Evolutionary conservation across 768 basidiomycete species (phyloP).

Genomic region (Clitopilus passeckerianus): DNA sequence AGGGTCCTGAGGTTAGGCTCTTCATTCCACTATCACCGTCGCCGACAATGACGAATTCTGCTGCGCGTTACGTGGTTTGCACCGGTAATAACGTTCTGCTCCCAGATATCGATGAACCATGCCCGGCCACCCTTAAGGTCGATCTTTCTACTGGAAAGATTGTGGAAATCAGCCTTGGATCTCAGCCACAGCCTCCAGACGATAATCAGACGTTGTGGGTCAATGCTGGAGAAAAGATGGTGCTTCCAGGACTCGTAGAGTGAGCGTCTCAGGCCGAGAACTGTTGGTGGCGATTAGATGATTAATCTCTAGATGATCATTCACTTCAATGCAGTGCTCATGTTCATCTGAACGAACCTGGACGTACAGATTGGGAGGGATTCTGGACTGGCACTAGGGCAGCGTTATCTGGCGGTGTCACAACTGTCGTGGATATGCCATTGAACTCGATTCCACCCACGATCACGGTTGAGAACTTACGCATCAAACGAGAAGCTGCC

Average conservation of each 20-base stretch:
- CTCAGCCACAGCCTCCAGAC: constrained; percentile 22
- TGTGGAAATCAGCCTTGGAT: constrained; percentile 35
- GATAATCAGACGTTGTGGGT: constrained; percentile 34
- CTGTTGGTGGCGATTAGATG: background rate
- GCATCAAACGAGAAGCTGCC: constrained; percentile 68
- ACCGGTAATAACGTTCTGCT: constrained; percentile 56
- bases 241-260: constrained; percentile 84
- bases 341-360: constrained; percentile 93
- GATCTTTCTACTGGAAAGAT: constrained; percentile 58
- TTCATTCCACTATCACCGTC: background rate
- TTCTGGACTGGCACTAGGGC: constrained; percentile 90
- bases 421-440: constrained; percentile 96
- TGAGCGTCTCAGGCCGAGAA: constrained; percentile 26
- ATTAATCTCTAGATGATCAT: constrained; percentile 3
- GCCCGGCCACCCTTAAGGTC: constrained; percentile 64
- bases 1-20: background rate
- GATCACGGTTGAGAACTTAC: constrained; percentile 74
- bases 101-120: constrained; percentile 38
- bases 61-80: constrained; percentile 24
- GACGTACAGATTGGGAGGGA: constrained; percentile 92
- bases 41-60: background rate
- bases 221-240: constrained; percentile 50
- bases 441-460: constrained; percentile 97
- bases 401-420: constrained; percentile 91
- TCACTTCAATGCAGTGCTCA: constrained; percentile 52